A percentile compares a stretch with the other conserved stretches of the same genome.
These are phyloP conservation scores for Pseudogymnoascus sp. DNA, from an alignment of 2,329 filamentous ascomycete genomes.

Conservation along the genomic window DNA sequence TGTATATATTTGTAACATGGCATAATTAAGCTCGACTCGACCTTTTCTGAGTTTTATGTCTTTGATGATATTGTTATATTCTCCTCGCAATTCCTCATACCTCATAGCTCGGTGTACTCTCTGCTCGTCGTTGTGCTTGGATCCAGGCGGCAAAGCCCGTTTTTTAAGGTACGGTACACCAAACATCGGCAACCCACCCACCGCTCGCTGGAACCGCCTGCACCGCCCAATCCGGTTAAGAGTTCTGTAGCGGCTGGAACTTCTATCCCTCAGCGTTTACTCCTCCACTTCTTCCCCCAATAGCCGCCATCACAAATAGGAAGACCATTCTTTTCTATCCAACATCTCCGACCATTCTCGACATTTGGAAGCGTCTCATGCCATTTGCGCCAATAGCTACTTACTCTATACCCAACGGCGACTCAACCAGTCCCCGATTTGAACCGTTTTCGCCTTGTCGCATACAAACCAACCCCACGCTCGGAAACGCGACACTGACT, in stretches of 20 bases:
- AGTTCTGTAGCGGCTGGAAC: neutral
- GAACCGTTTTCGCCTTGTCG: neutral
- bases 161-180: neutral
- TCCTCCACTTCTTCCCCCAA: neutral
- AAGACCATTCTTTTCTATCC: neutral
- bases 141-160: neutral
- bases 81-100: neutral
- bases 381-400: neutral
- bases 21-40: neutral
- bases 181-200: neutral
- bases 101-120: neutral
- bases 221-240: conserved; percentile 9
- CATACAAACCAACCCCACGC: neutral
- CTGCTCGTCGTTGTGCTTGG: neutral
- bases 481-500: conserved; percentile 2
- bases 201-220: conserved; percentile 9
- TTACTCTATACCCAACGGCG: neutral
- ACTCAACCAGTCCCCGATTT: neutral
- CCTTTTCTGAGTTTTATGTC: neutral
- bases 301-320: neutral
- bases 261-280: neutral
- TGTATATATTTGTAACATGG: neutral
- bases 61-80: neutral
- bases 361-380: neutral
- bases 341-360: neutral